Evolutionary conservation across 2,329 filamentous ascomycete species (phyloP), one percentile per base, ranked within the genome.

Genomic region (Colletotrichum navitas): DNA sequence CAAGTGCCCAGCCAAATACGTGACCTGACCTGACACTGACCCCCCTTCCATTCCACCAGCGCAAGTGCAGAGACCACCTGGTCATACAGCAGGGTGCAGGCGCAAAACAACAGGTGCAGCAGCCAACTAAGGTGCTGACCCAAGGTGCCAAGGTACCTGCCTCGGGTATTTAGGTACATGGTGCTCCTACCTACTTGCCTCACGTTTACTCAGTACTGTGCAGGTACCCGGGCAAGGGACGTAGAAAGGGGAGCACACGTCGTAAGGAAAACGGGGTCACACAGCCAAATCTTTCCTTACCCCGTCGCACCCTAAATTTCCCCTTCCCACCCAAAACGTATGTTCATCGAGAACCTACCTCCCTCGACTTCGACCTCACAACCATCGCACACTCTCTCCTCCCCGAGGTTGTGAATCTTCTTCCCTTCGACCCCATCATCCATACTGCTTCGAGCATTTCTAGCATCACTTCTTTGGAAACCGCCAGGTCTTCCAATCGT

Each of bases 231-330:
- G 32, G 49, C 47, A 32, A 39, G 60, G 34, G 49, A 36, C 45
- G 45, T 29, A 24, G n/a, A 56, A 65, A 39, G 47, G 65, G 59
- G 32, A 63, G 47, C 34, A 66, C 63, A 47, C 54, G 66, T 70
- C 52, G 66, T 41, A 29, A 66, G 49, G 63, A 62, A 61, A 69
- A 72, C 47, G 56, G 62, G 63, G 70, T 71, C 47, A 47, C 67
- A 69, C 59, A 64, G 51, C 59, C 59, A 73, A 71, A 73, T 70
- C 69, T 72, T 70, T 70, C 45, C 55, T 43, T 52, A 51, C 54
- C 60, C 66, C 68, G 65, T 72, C 47, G 69, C 61, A 71, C 67
- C 67, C 73, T 63, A 74, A 74, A 73, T 73, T 74, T 74, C 73
- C 73, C 71, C 71, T 73, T 73, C 65, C 72, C 70, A 72, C 67